Evolutionary conservation across 2,329 filamentous ascomycete species (phyloP).

Genomic region (Verticillium tricorpus): DNA sequence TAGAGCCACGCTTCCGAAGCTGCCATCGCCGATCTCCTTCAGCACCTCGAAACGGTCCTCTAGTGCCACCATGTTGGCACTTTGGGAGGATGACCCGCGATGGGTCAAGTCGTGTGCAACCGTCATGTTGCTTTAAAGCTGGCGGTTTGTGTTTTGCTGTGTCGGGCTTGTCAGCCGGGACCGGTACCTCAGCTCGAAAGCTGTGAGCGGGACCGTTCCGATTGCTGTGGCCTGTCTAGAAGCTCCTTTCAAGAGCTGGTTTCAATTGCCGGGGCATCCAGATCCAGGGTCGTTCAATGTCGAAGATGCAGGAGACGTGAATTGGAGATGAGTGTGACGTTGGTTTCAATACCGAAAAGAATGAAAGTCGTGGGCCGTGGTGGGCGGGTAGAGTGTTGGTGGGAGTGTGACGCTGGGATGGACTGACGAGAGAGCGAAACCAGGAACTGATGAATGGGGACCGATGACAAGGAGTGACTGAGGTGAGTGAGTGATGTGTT

Average conservation of each 20-base stretch:
- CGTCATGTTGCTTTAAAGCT: conserved; percentile 56
- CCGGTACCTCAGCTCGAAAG: conserved; percentile 11
- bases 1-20: conserved; percentile 92
- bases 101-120: conserved; percentile 69
- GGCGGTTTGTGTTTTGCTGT: conserved; percentile 9
- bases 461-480: background rate
- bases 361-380: conserved; percentile 5
- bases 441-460: conserved; percentile 3
- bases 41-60: conserved; percentile 95
- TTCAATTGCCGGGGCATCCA: conserved; percentile 31
- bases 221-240: conserved; percentile 14
- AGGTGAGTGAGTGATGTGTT: conserved; percentile 2
- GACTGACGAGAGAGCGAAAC: conserved; percentile 13
- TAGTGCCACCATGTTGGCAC: conserved; percentile 55
- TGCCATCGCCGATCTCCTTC: conserved; percentile 98
- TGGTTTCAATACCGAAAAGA: conserved; percentile 6
- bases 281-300: background rate
- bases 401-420: conserved; percentile 10
- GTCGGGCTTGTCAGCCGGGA: conserved; percentile 12
- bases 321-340: conserved; percentile 1
- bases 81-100: conserved; percentile 56
- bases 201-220: conserved; percentile 16
- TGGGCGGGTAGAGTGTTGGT: conserved; percentile 9
- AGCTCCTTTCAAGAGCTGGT: conserved; percentile 34
- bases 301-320: background rate